Evolutionary conservation across 73 alveolate genomes (phyloP).

Genomic region (Stentor roeselii): DNA sequence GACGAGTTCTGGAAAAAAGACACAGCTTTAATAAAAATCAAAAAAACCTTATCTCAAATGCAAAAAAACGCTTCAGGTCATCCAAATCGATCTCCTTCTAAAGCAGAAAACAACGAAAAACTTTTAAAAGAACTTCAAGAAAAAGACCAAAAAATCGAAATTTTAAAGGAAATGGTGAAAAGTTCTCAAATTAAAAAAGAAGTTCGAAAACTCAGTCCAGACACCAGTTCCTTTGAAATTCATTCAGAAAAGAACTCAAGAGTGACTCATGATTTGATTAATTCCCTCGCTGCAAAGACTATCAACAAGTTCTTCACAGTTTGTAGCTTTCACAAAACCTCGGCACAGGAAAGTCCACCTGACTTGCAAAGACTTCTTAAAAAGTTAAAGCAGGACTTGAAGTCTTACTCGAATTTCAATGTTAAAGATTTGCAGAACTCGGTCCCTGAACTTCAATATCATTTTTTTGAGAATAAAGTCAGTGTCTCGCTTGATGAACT

Average conservation of each 20-base stretch:
- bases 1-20: constrained; percentile 25
- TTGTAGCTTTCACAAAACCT: neutral
- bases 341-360: neutral
- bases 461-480: neutral
- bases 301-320: neutral
- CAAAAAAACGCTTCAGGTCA: neutral
- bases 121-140: constrained; percentile 4
- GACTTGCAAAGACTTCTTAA: neutral
- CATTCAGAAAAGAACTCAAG: neutral
- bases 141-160: constrained; percentile 20
- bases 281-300: neutral
- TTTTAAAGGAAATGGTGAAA: neutral
- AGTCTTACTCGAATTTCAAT: neutral
- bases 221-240: neutral
- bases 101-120: constrained; percentile 11
- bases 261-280: neutral
- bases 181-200: neutral
- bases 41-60: neutral
- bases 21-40: neutral
- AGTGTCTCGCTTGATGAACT: neutral
- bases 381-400: neutral
- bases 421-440: neutral
- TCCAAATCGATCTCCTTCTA: neutral
- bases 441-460: neutral
- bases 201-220: neutral